Evolutionary conservation across 2,329 filamentous ascomycete species (phyloP).

Genomic region (Alternaria sp.): DNA sequence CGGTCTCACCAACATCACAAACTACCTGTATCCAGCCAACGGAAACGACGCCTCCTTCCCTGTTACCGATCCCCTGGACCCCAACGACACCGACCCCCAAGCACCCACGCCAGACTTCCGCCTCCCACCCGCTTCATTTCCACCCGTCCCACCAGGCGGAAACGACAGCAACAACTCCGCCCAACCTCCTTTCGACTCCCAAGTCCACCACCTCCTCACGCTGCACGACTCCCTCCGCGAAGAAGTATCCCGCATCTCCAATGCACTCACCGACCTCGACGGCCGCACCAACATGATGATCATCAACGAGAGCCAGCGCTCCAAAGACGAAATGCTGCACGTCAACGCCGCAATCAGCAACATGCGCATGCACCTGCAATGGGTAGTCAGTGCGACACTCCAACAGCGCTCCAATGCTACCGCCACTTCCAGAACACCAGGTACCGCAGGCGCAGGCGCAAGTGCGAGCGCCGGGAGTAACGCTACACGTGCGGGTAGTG

Average conservation of each 20-base stretch:
- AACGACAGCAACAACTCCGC: slow-evolving; percentile 29
- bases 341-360: slow-evolving; percentile 65
- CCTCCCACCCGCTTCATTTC: slow-evolving; percentile 43
- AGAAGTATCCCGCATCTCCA: slow-evolving; percentile 62
- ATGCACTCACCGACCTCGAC: slow-evolving; percentile 64
- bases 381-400: slow-evolving; percentile 65
- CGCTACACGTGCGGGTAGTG: slow-evolving; percentile 32
- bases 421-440: slow-evolving; percentile 32
- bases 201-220: slow-evolving; percentile 64
- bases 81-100: slow-evolving; percentile 40
- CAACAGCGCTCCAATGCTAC: slow-evolving; percentile 48
- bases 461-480: slow-evolving; percentile 27
- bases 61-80: slow-evolving; percentile 42
- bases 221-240: slow-evolving; percentile 67
- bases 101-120: slow-evolving; percentile 47
- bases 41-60: slow-evolving; percentile 39
- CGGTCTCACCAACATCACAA: slow-evolving; percentile 52
- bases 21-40: slow-evolving; percentile 48
- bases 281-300: slow-evolving; percentile 67
- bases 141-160: slow-evolving; percentile 29
- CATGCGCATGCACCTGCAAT: slow-evolving; percentile 67
- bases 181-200: slow-evolving; percentile 52
- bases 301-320: slow-evolving; percentile 66
- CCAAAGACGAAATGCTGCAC: slow-evolving; percentile 68
- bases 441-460: slow-evolving; percentile 29